phyloP scores from a whole-genome alignment of 2,329 filamentous ascomycete species.

The Drechslerella dactyloides region DNA sequence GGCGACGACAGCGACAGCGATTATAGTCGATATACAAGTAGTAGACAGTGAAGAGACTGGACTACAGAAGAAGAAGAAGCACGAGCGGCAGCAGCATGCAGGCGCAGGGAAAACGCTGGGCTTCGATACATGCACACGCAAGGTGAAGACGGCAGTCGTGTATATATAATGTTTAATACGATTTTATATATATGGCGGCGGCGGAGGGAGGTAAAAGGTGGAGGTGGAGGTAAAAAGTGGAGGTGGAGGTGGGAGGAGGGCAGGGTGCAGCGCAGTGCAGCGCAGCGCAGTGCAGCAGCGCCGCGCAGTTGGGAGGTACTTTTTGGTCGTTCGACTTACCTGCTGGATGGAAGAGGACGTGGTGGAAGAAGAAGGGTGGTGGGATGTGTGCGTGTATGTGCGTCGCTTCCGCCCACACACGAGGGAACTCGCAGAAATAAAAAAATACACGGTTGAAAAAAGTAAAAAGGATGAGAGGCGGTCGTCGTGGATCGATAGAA shows the following conservation, averaged over 20 bases:
- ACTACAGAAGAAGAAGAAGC: constrained; percentile 6
- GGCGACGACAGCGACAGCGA: neutral
- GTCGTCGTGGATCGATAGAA: too few species aligned
- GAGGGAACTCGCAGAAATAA: constrained; percentile 53
- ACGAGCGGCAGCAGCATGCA: constrained; percentile 36
- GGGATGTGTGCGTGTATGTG: constrained; percentile 25
- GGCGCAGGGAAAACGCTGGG: constrained; percentile 47
- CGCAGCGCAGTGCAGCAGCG: neutral
- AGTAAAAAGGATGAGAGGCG: constrained; percentile 10
- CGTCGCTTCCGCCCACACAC: constrained; percentile 30
- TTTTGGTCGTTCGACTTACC: constrained; percentile 45
- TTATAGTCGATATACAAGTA: neutral
- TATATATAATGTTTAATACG: constrained; percentile 25
- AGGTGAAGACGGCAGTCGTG: constrained; percentile 4
- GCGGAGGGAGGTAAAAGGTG: constrained; percentile 4
- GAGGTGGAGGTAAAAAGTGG: neutral
- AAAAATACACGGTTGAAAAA: constrained; percentile 22
- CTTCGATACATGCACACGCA: neutral
- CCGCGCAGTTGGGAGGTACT: neutral
- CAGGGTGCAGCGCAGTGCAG: neutral
- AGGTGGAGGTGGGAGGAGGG: constrained; percentile 5
- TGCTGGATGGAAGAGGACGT: constrained; percentile 2
- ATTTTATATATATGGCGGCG: constrained; percentile 35
- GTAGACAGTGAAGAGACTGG: neutral
- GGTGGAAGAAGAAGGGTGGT: too few species aligned